phyloP scores from a whole-genome alignment of 2,329 filamentous ascomycete genomes.

The Penicillium sp. region DNA sequence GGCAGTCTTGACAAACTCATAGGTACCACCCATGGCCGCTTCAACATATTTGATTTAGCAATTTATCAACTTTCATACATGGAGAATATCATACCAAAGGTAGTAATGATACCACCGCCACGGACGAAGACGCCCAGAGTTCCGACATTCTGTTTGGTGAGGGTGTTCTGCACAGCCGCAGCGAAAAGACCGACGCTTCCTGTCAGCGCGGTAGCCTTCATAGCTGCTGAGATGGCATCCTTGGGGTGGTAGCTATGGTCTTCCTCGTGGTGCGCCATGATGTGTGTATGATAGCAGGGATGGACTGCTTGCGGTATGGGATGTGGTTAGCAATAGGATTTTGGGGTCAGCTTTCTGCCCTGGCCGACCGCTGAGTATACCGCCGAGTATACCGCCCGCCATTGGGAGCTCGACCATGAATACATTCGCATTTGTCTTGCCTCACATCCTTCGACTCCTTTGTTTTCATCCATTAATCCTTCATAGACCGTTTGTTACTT shows the following conservation, averaged over 20 bases:
- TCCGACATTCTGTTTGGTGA: conserved; percentile 78
- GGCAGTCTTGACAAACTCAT: conserved; percentile 73
- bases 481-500: not conserved
- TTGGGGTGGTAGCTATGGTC: conserved; percentile 64
- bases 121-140: conserved; percentile 76
- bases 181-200: conserved; percentile 68
- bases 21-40: conserved; percentile 73
- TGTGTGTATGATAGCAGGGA: conserved; percentile 31
- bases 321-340: conserved; percentile 29
- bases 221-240: conserved; percentile 69
- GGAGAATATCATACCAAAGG: conserved; percentile 56
- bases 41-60: conserved; percentile 15
- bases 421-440: not conserved
- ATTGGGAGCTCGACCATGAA: conserved; percentile 5
- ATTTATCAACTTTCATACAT: conserved; percentile 11
- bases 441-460: not conserved
- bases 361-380: conserved; percentile 22
- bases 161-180: conserved; percentile 80
- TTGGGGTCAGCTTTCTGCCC: conserved; percentile 31
- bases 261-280: conserved; percentile 51
- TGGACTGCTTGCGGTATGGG: conserved; percentile 28
- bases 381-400: conserved; percentile 6
- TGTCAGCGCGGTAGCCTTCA: conserved; percentile 64
- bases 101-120: conserved; percentile 70
- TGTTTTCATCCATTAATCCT: not conserved